phyloP scores from a whole-genome alignment of 148 eudicot genomes.

The Persicaria maculosa region DNA sequence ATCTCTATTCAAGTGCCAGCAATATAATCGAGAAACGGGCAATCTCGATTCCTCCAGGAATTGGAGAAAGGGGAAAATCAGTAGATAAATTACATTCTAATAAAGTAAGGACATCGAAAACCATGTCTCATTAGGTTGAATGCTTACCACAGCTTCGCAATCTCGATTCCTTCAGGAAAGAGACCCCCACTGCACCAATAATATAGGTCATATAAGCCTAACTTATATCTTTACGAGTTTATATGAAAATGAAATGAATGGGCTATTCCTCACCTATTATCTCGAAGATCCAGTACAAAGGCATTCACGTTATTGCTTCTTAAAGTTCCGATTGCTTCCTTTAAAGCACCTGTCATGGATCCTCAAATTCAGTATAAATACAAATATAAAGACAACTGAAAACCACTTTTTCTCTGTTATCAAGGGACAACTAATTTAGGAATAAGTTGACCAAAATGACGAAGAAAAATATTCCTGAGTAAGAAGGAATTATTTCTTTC shows the following conservation, averaged over 20 bases:
- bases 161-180: conserved; percentile 95
- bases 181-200: conserved; percentile 89
- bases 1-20: background rate
- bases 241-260: conserved; percentile 10
- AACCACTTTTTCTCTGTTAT: background rate
- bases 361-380: background rate
- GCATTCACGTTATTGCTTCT: conserved; percentile 75
- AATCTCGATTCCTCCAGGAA: too few relatives aligned
- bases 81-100: background rate
- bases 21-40: background rate
- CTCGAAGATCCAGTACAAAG: conserved; percentile 93
- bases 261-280: conserved; percentile 61
- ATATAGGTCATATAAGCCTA: conserved; percentile 21
- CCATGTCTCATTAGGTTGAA: background rate
- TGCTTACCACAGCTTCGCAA: conserved; percentile 89
- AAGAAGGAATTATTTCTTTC: background rate
- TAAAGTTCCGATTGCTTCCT: conserved; percentile 75
- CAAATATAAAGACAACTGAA: background rate
- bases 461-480: background rate
- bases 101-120: too few relatives aligned
- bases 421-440: background rate
- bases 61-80: background rate
- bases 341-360: conserved; percentile 60
- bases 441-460: background rate
- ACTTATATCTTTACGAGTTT: background rate